Percentiles rank a stretch among this genome's conserved stretches.
phyloP scores from a whole-genome alignment of 2,329 filamentous ascomycete genomes.

The Beauveria pseudobassiana region DNA sequence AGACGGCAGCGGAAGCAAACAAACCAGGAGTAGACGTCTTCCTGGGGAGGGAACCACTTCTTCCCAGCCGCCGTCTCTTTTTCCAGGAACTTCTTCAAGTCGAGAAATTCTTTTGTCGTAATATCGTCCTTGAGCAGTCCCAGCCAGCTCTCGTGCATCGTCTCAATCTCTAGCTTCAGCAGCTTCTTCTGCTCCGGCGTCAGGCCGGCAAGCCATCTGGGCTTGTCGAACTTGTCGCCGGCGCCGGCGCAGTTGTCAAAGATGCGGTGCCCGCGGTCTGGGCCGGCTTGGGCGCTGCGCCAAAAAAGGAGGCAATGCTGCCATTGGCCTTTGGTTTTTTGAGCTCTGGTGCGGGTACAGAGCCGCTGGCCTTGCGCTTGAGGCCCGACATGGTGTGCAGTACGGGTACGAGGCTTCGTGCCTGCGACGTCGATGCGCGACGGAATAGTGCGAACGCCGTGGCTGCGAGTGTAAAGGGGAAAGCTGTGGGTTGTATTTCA shows the following conservation, averaged over 20 bases:
- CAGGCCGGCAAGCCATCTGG: slow-evolving; percentile 76
- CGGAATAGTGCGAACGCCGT: background rate
- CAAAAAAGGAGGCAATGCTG: slow-evolving; percentile 87
- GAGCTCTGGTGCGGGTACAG: slow-evolving; percentile 37
- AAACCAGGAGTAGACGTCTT: slow-evolving; percentile 94
- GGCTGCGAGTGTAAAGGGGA: background rate
- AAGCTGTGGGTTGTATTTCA: background rate
- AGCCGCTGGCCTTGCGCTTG: slow-evolving; percentile 58
- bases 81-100: slow-evolving; percentile 80
- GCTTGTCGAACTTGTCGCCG: slow-evolving; percentile 69
- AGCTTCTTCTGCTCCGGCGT: slow-evolving; percentile 75
- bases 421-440: background rate
- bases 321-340: slow-evolving; percentile 70
- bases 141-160: slow-evolving; percentile 86
- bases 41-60: slow-evolving; percentile 78
- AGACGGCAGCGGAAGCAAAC: slow-evolving; percentile 15
- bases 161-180: slow-evolving; percentile 84
- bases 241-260: slow-evolving; percentile 21
- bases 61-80: slow-evolving; percentile 65
- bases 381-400: slow-evolving; percentile 40
- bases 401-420: background rate
- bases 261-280: slow-evolving; percentile 20
- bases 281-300: slow-evolving; percentile 50
- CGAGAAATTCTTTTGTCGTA: slow-evolving; percentile 68
- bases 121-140: slow-evolving; percentile 83